Evolutionary conservation across 2,329 filamentous ascomycete genomes (phyloP).

Genomic region (Diaporthe sp.): DNA sequence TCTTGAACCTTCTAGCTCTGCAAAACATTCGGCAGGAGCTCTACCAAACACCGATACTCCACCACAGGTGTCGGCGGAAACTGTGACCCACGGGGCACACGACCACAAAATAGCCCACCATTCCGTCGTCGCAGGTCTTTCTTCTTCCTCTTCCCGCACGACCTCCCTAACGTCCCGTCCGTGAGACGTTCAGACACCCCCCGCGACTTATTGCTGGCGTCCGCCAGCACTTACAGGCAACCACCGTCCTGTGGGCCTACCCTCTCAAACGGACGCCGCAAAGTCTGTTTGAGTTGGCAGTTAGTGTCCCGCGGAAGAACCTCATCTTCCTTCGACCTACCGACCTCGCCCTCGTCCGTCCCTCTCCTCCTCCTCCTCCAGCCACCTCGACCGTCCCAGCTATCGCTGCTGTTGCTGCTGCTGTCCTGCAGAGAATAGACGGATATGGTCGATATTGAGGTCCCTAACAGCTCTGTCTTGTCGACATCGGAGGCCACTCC

Average conservation of each 20-base stretch:
- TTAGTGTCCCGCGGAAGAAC: conserved; percentile 90
- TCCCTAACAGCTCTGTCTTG: conserved; percentile 85
- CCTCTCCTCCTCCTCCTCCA: conserved; percentile 43
- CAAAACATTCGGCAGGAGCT: neutral
- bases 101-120: conserved; percentile 80
- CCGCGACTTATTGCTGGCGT: conserved; percentile 81
- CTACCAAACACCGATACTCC: conserved; percentile 80
- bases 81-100: conserved; percentile 59
- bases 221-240: conserved; percentile 80
- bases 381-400: conserved; percentile 44
- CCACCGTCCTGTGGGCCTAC: conserved; percentile 90
- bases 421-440: conserved; percentile 47
- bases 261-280: conserved; percentile 95
- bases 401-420: conserved; percentile 45
- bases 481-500: conserved; percentile 86
- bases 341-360: conserved; percentile 37
- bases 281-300: conserved; percentile 96
- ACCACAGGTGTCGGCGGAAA: conserved; percentile 85
- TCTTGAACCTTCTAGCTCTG: neutral
- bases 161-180: conserved; percentile 89
- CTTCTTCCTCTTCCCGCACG: conserved; percentile 86
- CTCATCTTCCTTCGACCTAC: conserved; percentile 47
- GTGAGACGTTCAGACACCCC: conserved; percentile 71
- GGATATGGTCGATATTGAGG: conserved; percentile 89
- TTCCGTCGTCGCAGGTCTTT: conserved; percentile 88